Conservation (phyloP, 768 basidiomycete species). For the Boletus subcaerulescens region DNA sequence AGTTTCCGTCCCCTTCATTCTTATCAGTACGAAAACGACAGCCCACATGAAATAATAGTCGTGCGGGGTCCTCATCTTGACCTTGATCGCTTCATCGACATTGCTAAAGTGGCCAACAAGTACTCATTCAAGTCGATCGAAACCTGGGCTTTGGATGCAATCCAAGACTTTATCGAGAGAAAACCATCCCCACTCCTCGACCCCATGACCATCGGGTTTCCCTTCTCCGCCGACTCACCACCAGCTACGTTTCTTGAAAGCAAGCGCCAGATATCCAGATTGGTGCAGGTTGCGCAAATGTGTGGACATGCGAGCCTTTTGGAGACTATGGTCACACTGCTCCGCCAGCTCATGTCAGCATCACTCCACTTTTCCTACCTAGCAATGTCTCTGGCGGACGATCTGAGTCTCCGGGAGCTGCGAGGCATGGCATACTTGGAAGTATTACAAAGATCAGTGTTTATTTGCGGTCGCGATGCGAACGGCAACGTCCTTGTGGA, state of each 20-base stretch:
- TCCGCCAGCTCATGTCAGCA: constrained; percentile 58
- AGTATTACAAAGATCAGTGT: constrained; percentile 62
- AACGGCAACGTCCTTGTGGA: constrained; percentile 19
- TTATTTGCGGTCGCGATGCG: constrained; percentile 17
- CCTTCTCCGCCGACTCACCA: constrained; percentile 26
- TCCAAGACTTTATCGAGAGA: constrained; percentile 63
- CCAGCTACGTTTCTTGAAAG: constrained; percentile 36
- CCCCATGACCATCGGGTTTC: constrained; percentile 34
- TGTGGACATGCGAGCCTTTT: constrained; percentile 63
- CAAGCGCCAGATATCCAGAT: constrained; percentile 51
- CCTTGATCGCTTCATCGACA: constrained; percentile 54
- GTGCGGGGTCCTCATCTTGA: constrained; percentile 49
- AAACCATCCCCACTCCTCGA: constrained; percentile 53
- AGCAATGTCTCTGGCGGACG: constrained; percentile 71
- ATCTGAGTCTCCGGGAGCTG: constrained; percentile 56
- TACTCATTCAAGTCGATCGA: constrained; percentile 74
- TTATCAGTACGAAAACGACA: constrained; percentile 24
- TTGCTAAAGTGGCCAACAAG: constrained; percentile 67
- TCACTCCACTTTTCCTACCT: constrained; percentile 69
- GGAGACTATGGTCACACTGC: constrained; percentile 53
- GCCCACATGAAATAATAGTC: constrained; percentile 59
- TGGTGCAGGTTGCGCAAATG: constrained; percentile 64
- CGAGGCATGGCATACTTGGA: constrained; percentile 68
- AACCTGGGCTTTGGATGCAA: constrained; percentile 72
- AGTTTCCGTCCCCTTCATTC: neutral